phyloP scores from a whole-genome alignment of 306 rosid genomes.

The Rosa rugosa region DNA sequence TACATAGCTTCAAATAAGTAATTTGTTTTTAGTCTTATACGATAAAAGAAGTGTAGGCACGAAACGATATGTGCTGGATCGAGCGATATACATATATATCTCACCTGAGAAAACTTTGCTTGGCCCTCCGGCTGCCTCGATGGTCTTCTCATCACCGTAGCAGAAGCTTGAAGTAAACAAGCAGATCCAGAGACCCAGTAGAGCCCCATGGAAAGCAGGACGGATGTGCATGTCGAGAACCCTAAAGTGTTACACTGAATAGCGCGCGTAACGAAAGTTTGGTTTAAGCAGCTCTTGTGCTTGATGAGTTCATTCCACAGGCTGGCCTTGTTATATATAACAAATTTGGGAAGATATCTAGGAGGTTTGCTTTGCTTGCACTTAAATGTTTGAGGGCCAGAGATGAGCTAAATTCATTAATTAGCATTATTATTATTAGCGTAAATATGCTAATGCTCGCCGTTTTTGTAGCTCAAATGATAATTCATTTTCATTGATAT shows the following conservation, averaged over 20 bases:
- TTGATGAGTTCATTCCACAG: neutral
- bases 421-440: neutral
- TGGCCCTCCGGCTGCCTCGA: neutral
- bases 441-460: neutral
- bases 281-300: neutral
- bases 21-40: neutral
- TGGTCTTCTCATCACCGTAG: neutral
- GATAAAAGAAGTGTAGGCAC: neutral
- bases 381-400: neutral
- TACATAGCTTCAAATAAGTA: neutral
- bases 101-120: slow-evolving; percentile 29
- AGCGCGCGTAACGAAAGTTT: neutral
- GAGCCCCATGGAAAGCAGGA: slow-evolving; percentile 19
- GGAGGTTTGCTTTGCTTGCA: slow-evolving; percentile 9
- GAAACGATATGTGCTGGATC: neutral
- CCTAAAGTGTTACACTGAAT: neutral
- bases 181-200: slow-evolving; percentile 33
- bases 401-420: neutral
- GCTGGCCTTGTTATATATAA: slow-evolving; percentile 13
- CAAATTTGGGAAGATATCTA: neutral
- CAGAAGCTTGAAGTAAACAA: slow-evolving; percentile 32
- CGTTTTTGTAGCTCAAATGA: neutral
- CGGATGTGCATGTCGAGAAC: slow-evolving; percentile 17
- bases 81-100: neutral
- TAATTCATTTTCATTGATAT: neutral